phyloP scores from a whole-genome alignment of 768 basidiomycete genomes.

The Coprinellus micaceus region DNA sequence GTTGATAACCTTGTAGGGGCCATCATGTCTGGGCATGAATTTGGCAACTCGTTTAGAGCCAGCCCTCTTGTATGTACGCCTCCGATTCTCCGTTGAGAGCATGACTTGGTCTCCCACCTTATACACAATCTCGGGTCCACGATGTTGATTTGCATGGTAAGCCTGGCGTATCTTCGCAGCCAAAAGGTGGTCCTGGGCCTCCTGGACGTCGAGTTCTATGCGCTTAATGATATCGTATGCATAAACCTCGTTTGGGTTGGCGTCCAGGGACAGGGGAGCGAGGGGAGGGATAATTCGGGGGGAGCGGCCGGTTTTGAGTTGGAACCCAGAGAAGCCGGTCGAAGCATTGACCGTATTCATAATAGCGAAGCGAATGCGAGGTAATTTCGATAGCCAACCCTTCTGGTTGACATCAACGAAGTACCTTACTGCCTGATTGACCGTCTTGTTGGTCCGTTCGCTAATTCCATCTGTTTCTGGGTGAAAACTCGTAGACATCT shows the following conservation, averaged over 20 bases:
- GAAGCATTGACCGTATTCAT: slow-evolving; percentile 32
- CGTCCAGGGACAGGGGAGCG: slow-evolving; percentile 11
- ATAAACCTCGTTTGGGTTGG: not conserved
- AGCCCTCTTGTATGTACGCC: slow-evolving; percentile 20
- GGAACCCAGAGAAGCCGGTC: slow-evolving; percentile 31
- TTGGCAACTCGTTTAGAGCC: slow-evolving; percentile 28
- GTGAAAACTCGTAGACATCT: slow-evolving; percentile 34
- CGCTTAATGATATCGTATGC: slow-evolving; percentile 3
- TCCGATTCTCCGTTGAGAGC: slow-evolving; percentile 23
- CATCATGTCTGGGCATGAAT: slow-evolving; percentile 34
- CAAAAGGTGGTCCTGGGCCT: slow-evolving; percentile 31
- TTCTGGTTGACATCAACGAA: no score
- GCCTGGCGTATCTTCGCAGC: slow-evolving; percentile 27
- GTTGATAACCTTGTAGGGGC: slow-evolving; percentile 22
- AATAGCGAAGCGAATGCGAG: slow-evolving; percentile 25
- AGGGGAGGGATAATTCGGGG: slow-evolving; percentile 26
- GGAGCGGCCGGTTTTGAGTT: slow-evolving; percentile 20
- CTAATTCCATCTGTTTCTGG: slow-evolving; percentile 36
- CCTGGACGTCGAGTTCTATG: slow-evolving; percentile 7
- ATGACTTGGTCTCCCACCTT: no score
- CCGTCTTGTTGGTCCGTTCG: slow-evolving; percentile 32
- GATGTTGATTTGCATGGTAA: slow-evolving; percentile 24
- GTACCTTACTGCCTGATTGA: slow-evolving; percentile 26
- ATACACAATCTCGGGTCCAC: slow-evolving; percentile 19
- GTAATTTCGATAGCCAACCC: slow-evolving; percentile 29